Percentiles rank a stretch among this genome's conserved stretches.
phyloP scores from a whole-genome alignment of 768 basidiomycete genomes.

The Phylloporus sp. region DNA sequence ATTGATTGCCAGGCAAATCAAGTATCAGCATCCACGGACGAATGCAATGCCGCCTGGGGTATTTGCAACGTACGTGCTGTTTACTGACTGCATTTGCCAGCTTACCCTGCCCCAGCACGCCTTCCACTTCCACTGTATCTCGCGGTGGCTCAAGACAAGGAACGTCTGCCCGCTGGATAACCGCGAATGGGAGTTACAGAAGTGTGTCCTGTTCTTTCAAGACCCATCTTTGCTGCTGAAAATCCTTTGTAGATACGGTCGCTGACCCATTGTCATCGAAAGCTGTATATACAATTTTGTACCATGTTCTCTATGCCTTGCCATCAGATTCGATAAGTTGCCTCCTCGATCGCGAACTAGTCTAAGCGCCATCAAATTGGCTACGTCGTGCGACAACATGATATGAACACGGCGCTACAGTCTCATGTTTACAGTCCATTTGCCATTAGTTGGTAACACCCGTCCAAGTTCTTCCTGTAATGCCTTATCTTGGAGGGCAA shows the following conservation, averaged over 20 bases:
- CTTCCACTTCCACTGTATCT: conserved; percentile 99
- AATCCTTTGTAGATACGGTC: conserved; percentile 35
- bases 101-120: conserved; percentile 63
- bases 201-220: conserved; percentile 49
- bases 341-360: neutral
- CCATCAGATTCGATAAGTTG: neutral
- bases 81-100: neutral
- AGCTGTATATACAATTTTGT: conserved; percentile 23
- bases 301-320: conserved; percentile 1
- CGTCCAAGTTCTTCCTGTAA: conserved; percentile 16
- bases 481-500: conserved; percentile 11
- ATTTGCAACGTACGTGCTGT: conserved; percentile 77
- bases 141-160: conserved; percentile 96
- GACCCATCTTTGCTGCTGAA: neutral
- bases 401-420: neutral
- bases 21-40: conserved; percentile 92
- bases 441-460: conserved; percentile 11
- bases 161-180: conserved; percentile 95
- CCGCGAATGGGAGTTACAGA: conserved; percentile 95
- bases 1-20: conserved; percentile 99
- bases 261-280: conserved; percentile 23
- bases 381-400: neutral
- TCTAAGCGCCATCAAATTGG: too few species aligned
- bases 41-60: conserved; percentile 98
- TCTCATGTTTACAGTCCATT: neutral